Evolutionary conservation across 805 yeast species (phyloP), one percentile per base, ranked within the genome.

Genomic region (Yarrowia sp.): DNA sequence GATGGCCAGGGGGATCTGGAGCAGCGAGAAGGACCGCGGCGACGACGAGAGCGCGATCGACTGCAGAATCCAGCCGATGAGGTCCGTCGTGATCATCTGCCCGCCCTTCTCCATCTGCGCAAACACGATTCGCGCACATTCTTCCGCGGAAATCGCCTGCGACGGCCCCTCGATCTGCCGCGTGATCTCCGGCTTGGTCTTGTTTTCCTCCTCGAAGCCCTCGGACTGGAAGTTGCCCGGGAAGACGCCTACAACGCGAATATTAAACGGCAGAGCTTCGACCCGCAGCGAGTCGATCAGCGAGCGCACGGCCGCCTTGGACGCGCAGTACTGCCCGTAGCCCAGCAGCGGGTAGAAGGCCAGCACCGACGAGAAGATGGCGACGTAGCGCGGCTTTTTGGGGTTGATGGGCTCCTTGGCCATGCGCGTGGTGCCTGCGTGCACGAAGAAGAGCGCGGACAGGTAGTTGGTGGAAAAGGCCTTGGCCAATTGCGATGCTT

Each of bases 151-250:
- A 8, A 90, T 85, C 0, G 97, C 84, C 4, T 69, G 72, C 4
- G 96, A 87, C 0, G 96, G 80, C 1, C 98, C 99, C 73, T 94
- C 99, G 32, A 94, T 90, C 31, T 74, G 74, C 66, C 79, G 82
- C 0, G 97, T 91, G 62, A 94, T 89, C 9, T 78, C 81, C 0
- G 99, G 98, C 71, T 94, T 94, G 2, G 96, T 87, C 62, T 75
- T 73, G 70, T 92, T 87, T 72, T 94, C 99, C 63, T 84, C 84
- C 3, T 75, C 81, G 69, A 73, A 94, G 0, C 99, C 99, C 72
- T 92, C 98, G 65, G 96, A 86, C 51, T 79, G 82, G 73, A 93
- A 91, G 70, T 90, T 91, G 0, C 99, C 99, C 0, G 98, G 96
- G 68, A 84, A 86, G 0, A 90, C 84, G 64, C 90, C 84, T 5